Conservation (phyloP, 805 yeast genomes). For the Sungouiella blattae region DNA sequence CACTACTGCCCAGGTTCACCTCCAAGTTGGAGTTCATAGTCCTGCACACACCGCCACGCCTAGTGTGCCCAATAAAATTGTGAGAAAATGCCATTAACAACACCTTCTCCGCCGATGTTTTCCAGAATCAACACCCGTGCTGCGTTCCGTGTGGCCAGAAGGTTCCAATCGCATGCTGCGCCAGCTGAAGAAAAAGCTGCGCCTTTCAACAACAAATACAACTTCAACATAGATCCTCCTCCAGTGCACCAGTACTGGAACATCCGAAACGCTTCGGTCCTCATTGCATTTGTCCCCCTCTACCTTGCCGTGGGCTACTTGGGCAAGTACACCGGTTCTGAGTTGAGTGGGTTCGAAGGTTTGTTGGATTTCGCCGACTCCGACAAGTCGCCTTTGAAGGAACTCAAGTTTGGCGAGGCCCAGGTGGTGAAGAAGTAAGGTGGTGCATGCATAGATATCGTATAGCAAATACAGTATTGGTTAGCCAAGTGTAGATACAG, state of each 20-base stretch:
- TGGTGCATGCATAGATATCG: no score
- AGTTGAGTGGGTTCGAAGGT: conserved; percentile 28
- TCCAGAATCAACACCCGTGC: conserved; percentile 23
- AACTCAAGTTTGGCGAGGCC: conserved; percentile 35
- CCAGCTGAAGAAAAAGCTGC: conserved; percentile 18
- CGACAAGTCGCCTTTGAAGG: conserved; percentile 38
- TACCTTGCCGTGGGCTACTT: conserved; percentile 33
- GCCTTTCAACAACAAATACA: conserved; percentile 40
- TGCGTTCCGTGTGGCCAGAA: conserved; percentile 20
- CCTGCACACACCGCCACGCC: no score
- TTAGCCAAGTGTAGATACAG: no score
- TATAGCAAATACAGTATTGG: no score
- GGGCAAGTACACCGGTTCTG: conserved; percentile 28
- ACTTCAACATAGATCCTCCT: conserved; percentile 42
- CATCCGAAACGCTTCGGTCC: conserved; percentile 32
- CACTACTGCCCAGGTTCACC: no score
- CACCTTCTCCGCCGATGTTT: conserved; percentile 21
- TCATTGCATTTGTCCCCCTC: conserved; percentile 37
- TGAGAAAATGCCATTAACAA: conserved; percentile 9
- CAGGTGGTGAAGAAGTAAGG: no score
- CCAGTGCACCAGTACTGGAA: conserved; percentile 46
- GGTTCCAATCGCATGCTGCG: conserved; percentile 27
- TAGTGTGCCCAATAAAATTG: conserved; percentile 10
- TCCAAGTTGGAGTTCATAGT: background rate
- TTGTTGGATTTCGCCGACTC: conserved; percentile 32